phyloP scores from a whole-genome alignment of 306 rosid species.

The Acacia melanoxylon region DNA sequence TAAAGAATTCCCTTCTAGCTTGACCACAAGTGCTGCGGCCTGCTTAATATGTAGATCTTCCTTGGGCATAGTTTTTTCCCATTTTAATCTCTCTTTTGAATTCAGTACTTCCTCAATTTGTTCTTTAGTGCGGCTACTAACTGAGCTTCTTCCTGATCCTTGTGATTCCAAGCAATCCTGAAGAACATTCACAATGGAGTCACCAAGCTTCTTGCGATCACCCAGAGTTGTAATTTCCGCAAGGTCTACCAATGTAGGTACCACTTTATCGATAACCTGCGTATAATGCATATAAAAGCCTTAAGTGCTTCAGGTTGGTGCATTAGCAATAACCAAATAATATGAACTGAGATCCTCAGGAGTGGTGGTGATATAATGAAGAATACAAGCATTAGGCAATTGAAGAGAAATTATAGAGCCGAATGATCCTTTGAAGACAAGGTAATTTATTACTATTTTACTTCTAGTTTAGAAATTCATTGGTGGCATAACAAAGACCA shows the following conservation, averaged over 20 bases:
- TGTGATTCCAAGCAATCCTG: constrained; percentile 86
- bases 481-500: constrained; percentile 1
- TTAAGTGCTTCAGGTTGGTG: constrained; percentile 13
- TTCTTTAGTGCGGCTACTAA: constrained; percentile 65
- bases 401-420: constrained; percentile 1
- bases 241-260: constrained; percentile 85
- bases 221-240: constrained; percentile 86
- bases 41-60: constrained; percentile 98
- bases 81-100: constrained; percentile 74
- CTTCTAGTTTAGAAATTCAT: constrained; percentile 11
- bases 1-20: constrained; percentile 97
- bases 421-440: constrained; percentile 2
- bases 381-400: constrained; percentile 4
- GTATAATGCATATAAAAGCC: constrained; percentile 26
- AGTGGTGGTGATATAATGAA: not conserved
- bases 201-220: constrained; percentile 90
- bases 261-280: constrained; percentile 91
- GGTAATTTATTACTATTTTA: not conserved
- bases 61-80: constrained; percentile 97
- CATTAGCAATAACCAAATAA: constrained; percentile 14
- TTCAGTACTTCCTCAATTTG: constrained; percentile 79
- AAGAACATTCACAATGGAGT: constrained; percentile 76
- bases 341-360: not conserved
- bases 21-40: constrained; percentile 94
- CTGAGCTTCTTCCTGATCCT: constrained; percentile 68